Base-by-base conservation (phyloP, 352 stramenopile genomes). In the Globisporangium perplexum region DNA sequence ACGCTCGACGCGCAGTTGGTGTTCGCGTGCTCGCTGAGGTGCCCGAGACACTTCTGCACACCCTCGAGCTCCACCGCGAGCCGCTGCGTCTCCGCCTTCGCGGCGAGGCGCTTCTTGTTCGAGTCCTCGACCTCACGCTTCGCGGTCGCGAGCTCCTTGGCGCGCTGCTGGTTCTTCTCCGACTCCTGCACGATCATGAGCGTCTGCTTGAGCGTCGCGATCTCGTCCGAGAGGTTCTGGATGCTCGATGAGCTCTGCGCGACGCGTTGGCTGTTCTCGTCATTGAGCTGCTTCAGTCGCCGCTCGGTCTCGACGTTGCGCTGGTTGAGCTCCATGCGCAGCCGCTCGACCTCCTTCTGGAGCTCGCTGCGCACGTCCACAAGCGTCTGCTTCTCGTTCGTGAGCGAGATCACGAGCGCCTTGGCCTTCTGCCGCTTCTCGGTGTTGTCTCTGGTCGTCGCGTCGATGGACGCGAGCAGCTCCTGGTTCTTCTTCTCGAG, bases 21-120 rank as follows among this genome's bases (percentile, higher is more conserved):
- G 30, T 71, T 72, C 4, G 82, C 68, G 42, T 79, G 69, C 6
- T 86, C 78, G 23, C 60, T 71, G 35, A 86, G 64, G 41, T 84
- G 73, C 14, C 58, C 70, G 14, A 86, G 58, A 24, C 65, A 74
- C 58, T 87, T 88, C 53, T 92, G 81, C 17, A 85, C 63, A 24
- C 59, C 77, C 47, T 92, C 81, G 4, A 92, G 65, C 49, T 92
- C 81, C 15, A 87, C 65, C 1, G 78, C 78, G 10, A 92, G 69
- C 50, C 88, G 88, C 55, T 92, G 81, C 1, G 78, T 92, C 58
- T 92, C 81, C 3, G 81, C 74, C 42, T 92, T 92, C 0, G 81
- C 81, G n/a, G 78, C 78, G 7, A 92, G 50, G 4, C 81, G 74
- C 60, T 92, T 92, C 57, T 88, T 92, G 67, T 90, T 88, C 3